Base-by-base conservation (phyloP, 2,329 filamentous ascomycete genomes). In the Phoma sp. region DNA sequence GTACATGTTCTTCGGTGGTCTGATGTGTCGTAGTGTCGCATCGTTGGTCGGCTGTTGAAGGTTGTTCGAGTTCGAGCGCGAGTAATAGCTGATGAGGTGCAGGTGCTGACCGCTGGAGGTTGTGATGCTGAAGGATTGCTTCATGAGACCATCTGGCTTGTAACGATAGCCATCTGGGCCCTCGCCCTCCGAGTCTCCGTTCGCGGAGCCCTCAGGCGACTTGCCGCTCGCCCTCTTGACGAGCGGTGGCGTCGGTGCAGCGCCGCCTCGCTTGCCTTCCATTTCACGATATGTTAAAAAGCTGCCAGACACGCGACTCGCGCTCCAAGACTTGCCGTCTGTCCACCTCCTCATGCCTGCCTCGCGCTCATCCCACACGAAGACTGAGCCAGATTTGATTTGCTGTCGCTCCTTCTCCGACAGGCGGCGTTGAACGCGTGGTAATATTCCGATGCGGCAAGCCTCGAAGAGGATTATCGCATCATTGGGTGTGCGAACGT, bases 311-410 rank as follows among this genome's bases (percentile, higher is more conserved):
- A 99, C 95, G 59, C 95, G 86, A 78, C 93, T 98, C 30, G 95
- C 95, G 71, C 93, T 98, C 95, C 95, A 99, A 32, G 93, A 98
- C 76, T 99, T 99, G 52, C 95, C 95, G 68, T 99, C 95, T 0
- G 95, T 99, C 95, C 95, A 99, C 75, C 95, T 83, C 69, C 95
- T 85, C 95, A 99, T 99, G 63, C 95, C 95, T 9, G 95, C 95
- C 80, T 99, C 95, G 66, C 93, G 83, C 80, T 99, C 95, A 75
- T 99, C 95, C 95, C 95, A 99, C n/a, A 99, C 95, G 69, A 98
- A 99, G 3, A 99, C 93, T 0, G 95, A 99, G 38, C 95, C 95
- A 0, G 93, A 96, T 70, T 91, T 89, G 74, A 99, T 99, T 4
- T 91, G 91, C 72, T 97, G 93, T 58, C 95, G 86, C 78, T 99